Evolutionary conservation across 495 filamentous ascomycete genomes (phyloP).

Genomic region (Hypomontagnella monticulosa): DNA sequence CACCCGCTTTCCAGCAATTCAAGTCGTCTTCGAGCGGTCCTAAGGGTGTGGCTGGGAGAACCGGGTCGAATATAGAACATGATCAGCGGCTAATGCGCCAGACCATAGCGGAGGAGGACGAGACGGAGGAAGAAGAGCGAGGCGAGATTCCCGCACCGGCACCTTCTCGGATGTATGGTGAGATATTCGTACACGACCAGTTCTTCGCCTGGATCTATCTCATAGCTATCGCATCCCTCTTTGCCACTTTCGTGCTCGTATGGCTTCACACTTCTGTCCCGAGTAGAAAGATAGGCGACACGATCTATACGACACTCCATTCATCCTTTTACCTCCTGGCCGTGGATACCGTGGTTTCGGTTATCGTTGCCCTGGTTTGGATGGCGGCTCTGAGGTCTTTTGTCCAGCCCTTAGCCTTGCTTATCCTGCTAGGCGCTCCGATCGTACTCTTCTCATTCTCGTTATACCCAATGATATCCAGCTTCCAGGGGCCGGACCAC

Average conservation of each 20-base stretch:
- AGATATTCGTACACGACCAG: slow-evolving; percentile 73
- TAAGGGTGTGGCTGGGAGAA: slow-evolving; percentile 31
- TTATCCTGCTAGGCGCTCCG: slow-evolving; percentile 84
- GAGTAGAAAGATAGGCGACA: slow-evolving; percentile 76
- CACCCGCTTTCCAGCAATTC: slow-evolving; percentile 90
- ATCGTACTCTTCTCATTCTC: slow-evolving; percentile 86
- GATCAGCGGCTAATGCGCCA: slow-evolving; percentile 46
- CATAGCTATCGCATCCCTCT: slow-evolving; percentile 80
- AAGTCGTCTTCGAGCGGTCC: slow-evolving; percentile 45
- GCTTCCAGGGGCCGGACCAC: slow-evolving; percentile 77
- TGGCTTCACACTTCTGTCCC: slow-evolving; percentile 85
- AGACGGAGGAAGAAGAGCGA: slow-evolving; percentile 39
- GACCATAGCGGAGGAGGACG: slow-evolving; percentile 46
- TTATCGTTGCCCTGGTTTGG: slow-evolving; percentile 90
- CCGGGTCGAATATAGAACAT: slow-evolving; percentile 43
- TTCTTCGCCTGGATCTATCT: slow-evolving; percentile 94
- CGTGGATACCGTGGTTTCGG: slow-evolving; percentile 87
- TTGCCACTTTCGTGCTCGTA: slow-evolving; percentile 87
- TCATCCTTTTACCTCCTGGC: slow-evolving; percentile 88
- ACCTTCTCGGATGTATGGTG: slow-evolving; percentile 49
- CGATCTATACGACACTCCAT: slow-evolving; percentile 89
- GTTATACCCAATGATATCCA: slow-evolving; percentile 89
- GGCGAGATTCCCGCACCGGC: slow-evolving; percentile 38
- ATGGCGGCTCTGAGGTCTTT: slow-evolving; percentile 86
- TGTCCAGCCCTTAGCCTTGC: slow-evolving; percentile 78